Conservation (phyloP, 495 filamentous ascomycete species). For the Lentithecium fluviatile region DNA sequence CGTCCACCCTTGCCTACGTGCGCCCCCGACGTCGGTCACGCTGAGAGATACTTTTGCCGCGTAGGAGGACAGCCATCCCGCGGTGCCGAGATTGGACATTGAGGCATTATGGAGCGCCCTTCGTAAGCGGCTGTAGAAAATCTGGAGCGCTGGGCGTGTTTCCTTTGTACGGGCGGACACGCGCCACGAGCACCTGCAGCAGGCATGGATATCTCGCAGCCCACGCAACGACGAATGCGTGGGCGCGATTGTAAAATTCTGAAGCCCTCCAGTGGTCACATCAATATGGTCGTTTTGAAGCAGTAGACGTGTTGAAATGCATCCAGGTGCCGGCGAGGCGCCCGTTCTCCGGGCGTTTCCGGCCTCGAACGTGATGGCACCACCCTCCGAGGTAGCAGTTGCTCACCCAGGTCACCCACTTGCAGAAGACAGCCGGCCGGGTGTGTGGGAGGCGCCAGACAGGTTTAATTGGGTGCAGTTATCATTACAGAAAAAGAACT, state of each 20-base stretch:
- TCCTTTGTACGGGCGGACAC: not conserved
- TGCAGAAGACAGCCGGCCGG: constrained; percentile 14
- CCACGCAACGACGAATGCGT: no score
- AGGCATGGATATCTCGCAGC: not conserved
- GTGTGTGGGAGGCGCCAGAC: constrained; percentile 8
- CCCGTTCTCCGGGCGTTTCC: constrained; percentile 11
- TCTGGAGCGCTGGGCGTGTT: not conserved
- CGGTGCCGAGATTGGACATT: constrained; percentile 4
- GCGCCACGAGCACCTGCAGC: not conserved
- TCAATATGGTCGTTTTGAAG: no score
- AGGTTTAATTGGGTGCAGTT: constrained; percentile 8
- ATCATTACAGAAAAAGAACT: constrained; percentile 4
- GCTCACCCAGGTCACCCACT: no score
- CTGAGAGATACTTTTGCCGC: constrained; percentile 20
- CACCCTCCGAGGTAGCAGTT: constrained; percentile 27
- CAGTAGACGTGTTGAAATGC: no score
- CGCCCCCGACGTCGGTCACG: constrained; percentile 1
- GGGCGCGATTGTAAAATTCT: constrained; percentile 7
- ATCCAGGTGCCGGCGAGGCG: no score
- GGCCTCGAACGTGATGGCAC: not conserved
- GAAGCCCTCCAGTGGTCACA: constrained; percentile 4
- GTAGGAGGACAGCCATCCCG: constrained; percentile 13
- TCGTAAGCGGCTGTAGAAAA: constrained; percentile 23
- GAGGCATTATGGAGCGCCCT: constrained; percentile 16
- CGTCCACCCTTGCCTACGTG: not conserved